A percentile compares a stretch with the other conserved stretches of the same genome.
Evolutionary conservation across 2,329 filamentous ascomycete species (phyloP).

Genomic region (Penicillium sp.): DNA sequence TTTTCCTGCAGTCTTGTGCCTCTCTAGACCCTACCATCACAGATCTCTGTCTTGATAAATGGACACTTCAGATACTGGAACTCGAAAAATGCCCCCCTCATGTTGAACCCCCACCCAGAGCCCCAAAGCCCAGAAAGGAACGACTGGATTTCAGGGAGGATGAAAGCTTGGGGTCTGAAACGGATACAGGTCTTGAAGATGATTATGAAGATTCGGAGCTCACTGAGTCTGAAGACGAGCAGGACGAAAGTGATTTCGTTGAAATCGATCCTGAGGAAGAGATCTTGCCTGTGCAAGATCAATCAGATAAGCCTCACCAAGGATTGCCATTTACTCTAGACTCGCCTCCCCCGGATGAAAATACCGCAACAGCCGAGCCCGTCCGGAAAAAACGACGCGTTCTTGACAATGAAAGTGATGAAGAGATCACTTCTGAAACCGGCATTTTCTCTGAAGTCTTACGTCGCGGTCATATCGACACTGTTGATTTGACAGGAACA

Average conservation of each 20-base stretch:
- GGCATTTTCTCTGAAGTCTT: constrained; percentile 13
- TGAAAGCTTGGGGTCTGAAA: constrained; percentile 40
- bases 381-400: neutral
- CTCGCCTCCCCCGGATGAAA: neutral
- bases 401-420: neutral
- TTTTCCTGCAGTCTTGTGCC: constrained; percentile 61
- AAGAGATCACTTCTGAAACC: neutral
- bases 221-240: neutral
- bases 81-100: constrained; percentile 36
- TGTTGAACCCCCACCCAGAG: constrained; percentile 19
- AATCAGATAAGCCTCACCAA: neutral
- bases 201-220: neutral
- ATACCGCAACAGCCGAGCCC: neutral
- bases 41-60: constrained; percentile 54
- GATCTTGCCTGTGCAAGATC: neutral
- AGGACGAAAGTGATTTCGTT: neutral
- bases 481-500: constrained; percentile 26
- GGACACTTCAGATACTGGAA: constrained; percentile 50
- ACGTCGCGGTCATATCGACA: constrained; percentile 3
- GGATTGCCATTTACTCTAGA: neutral
- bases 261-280: neutral
- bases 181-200: neutral
- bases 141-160: constrained; percentile 28
- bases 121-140: constrained; percentile 11
- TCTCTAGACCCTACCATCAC: constrained; percentile 69